Base-by-base conservation (phyloP, 768 basidiomycete genomes). In the Russula ochroleuca region DNA sequence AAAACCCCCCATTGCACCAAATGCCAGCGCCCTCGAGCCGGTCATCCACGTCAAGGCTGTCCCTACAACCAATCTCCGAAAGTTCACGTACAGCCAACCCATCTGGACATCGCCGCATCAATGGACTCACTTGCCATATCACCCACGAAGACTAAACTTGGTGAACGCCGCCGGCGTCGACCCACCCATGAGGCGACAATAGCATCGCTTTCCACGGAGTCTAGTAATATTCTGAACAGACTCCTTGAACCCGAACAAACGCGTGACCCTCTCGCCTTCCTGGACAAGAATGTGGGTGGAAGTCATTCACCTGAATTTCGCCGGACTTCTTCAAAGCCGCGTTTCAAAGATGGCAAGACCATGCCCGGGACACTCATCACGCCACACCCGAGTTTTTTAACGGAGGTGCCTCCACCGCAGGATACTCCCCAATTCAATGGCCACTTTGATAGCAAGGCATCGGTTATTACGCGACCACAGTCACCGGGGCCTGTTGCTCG, bases 31-130 rank as follows among this genome's bases (percentile, higher is more conserved):
- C 83, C 83, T 0, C 77, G 79, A 61, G 78, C 76, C 21, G 85
- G 86, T 0, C 86, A 87, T 69, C 86, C 86, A 15, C 84, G 85
- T 57, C 81, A 82, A 2, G 84, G 85, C 8, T 86, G 86, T 69
- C 83, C 84, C 2, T 80, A 74, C 60, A 71, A 67, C 25, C 21
- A 23, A 28, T 61, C 57, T 25, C 59, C 57, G 14, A 38, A 23
- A 17, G 37, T 49, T 47, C 35, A 21, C 6, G 43, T 8, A 28
- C 59, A 45, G 25, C 43, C 54, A 48, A 21, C 15, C 28, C 33
- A 28, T 23, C 49, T 47, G 15, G 67, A 65, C 14, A 57, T 69
- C 25, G 28, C 58, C 25, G 13, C 33, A 37, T 57, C 65, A 14
- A 52, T 69, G 54, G 67, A 45, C 25, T 63, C 62, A 21, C 49